These are phyloP conservation scores for Penicillium sp. DNA, from an alignment of 2,329 filamentous ascomycete species.

Conservation along the genomic window DNA sequence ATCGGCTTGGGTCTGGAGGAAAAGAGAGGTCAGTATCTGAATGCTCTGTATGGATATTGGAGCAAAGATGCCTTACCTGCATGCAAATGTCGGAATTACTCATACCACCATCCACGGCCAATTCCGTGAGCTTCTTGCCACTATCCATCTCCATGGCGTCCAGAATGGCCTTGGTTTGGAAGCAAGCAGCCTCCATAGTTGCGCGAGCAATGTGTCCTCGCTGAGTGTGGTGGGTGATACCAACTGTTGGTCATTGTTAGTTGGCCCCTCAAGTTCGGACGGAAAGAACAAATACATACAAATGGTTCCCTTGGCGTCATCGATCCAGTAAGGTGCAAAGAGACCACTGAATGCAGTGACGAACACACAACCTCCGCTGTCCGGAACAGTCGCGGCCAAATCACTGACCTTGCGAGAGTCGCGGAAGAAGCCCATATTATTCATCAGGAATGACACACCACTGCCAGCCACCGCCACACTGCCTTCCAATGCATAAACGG, in stretches of 20 bases:
- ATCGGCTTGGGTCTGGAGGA: conserved; percentile 69
- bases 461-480: conserved; percentile 81
- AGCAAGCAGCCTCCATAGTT: conserved; percentile 87
- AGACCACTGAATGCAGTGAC: conserved; percentile 90
- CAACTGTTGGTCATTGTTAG: conserved; percentile 52
- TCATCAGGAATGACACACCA: conserved; percentile 73
- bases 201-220: conserved; percentile 85
- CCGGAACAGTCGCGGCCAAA: conserved; percentile 63
- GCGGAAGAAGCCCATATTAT: conserved; percentile 63
- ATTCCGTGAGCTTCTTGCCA: conserved; percentile 70
- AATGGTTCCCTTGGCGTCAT: conserved; percentile 86
- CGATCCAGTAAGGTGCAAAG: conserved; percentile 93
- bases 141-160: conserved; percentile 90
- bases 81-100: conserved; percentile 85
- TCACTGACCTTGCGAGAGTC: conserved; percentile 64
- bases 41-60: conserved; percentile 50
- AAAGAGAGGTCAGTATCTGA: not conserved
- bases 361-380: conserved; percentile 82
- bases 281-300: conserved; percentile 50
- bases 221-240: conserved; percentile 81
- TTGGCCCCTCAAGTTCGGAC: not conserved
- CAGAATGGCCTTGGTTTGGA: conserved; percentile 90
- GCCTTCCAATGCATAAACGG: conserved; percentile 79
- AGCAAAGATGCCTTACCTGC: conserved; percentile 56
- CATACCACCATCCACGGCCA: conserved; percentile 87